Evolutionary conservation across 164 flowering plant genomes (phyloP).

Genomic region (Tetrastigma voinierianum): DNA sequence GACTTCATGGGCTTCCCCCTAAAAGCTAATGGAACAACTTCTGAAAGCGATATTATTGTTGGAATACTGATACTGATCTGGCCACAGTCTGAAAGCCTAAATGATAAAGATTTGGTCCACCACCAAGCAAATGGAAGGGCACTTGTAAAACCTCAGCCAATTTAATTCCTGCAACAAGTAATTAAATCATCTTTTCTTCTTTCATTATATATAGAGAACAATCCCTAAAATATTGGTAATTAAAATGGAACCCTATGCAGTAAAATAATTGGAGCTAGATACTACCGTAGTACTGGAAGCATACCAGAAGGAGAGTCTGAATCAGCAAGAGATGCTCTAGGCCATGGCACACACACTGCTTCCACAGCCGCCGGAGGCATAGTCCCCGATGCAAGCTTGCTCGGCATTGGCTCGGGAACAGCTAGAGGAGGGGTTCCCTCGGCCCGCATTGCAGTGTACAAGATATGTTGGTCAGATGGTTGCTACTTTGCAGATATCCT

Average conservation of each 20-base stretch:
- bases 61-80: conserved; percentile 58
- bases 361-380: conserved; percentile 58
- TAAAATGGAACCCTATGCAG: conserved; percentile 19
- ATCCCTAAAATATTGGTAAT: neutral
- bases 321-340: conserved; percentile 55
- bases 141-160: conserved; percentile 34
- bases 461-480: conserved; percentile 53
- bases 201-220: too few species aligned
- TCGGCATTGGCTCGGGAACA: conserved; percentile 51
- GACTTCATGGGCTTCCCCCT: conserved; percentile 53
- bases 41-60: conserved; percentile 44
- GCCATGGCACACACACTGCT: conserved; percentile 78
- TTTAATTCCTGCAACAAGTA: conserved; percentile 77
- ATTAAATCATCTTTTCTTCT: too few species aligned
- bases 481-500: conserved; percentile 53
- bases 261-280: conserved; percentile 61
- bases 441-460: conserved; percentile 62
- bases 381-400: conserved; percentile 39
- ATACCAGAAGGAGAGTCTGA: conserved; percentile 8
- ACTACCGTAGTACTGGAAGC: conserved; percentile 19
- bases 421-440: conserved; percentile 69
- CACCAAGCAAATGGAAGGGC: conserved; percentile 76
- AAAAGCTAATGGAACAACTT: conserved; percentile 13
- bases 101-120: conserved; percentile 26
- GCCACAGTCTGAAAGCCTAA: conserved; percentile 61